Evolutionary conservation across 2,329 filamentous ascomycete genomes (phyloP).

Genomic region (Laburnicola sp.): DNA sequence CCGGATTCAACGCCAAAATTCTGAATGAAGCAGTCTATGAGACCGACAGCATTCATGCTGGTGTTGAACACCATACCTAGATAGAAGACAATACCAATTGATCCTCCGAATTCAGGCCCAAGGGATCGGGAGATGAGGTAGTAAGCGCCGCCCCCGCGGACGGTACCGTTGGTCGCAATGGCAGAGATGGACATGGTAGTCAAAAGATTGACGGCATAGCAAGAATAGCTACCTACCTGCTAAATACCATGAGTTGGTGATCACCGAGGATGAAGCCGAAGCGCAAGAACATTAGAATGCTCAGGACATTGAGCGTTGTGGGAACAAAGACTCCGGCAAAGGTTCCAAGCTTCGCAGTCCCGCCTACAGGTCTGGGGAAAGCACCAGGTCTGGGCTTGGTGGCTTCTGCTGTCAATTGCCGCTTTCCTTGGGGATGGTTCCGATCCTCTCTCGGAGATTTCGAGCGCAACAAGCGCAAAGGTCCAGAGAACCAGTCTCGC

Average conservation of each 20-base stretch:
- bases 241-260: conserved; percentile 18
- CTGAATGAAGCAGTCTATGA: conserved; percentile 78
- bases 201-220: conserved; percentile 81
- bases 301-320: conserved; percentile 84
- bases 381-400: conserved; percentile 42
- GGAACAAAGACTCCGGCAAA: conserved; percentile 74
- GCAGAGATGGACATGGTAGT: conserved; percentile 85
- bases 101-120: conserved; percentile 85
- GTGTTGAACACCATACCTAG: conserved; percentile 83
- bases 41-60: conserved; percentile 81
- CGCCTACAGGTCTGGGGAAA: conserved; percentile 47
- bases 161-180: conserved; percentile 87
- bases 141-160: conserved; percentile 84
- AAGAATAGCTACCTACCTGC: conserved; percentile 61
- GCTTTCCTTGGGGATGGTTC: conserved; percentile 20
- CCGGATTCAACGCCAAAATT: conserved; percentile 67
- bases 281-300: conserved; percentile 88
- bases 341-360: conserved; percentile 68
- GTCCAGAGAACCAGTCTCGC: conserved; percentile 31
- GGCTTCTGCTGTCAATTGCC: conserved; percentile 27
- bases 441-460: conserved; percentile 12
- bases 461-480: conserved; percentile 18
- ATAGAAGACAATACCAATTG: conserved; percentile 86
- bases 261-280: conserved; percentile 79
- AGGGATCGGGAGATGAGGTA: conserved; percentile 85